A percentile compares a stretch with the other conserved stretches of the same genome.
phyloP scores from a whole-genome alignment of 1,284 basidiomycete genomes.

The Fomes fomentarius region DNA sequence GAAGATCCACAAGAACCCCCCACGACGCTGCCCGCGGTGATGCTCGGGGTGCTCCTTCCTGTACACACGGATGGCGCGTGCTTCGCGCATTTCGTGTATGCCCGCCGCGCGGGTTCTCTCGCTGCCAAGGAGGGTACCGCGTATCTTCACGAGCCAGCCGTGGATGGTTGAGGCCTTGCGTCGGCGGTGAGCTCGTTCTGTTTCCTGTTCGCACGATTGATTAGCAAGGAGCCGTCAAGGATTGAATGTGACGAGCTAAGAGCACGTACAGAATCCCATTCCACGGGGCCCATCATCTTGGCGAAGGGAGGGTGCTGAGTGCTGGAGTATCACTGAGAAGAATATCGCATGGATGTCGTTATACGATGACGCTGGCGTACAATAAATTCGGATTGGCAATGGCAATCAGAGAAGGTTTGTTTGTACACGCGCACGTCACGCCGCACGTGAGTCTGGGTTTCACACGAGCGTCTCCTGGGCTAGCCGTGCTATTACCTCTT shows the following conservation, averaged over 20 bases:
- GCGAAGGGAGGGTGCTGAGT: background rate
- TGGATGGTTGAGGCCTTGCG: conserved; percentile 69
- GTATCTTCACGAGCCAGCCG: conserved; percentile 79
- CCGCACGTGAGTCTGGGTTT: conserved; percentile 22
- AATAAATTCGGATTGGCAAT: too few species aligned
- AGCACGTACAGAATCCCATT: conserved; percentile 44
- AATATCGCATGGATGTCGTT: too few species aligned
- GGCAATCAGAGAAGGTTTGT: background rate
- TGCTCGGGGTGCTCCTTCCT: conserved; percentile 24
- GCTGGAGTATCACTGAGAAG: too few species aligned
- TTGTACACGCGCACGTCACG: conserved; percentile 21
- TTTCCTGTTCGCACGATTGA: conserved; percentile 40
- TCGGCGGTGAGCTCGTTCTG: conserved; percentile 38
- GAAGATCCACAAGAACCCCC: conserved; percentile 23
- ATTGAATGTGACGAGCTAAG: conserved; percentile 23
- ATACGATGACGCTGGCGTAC: too few species aligned
- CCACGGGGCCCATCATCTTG: conserved; percentile 33
- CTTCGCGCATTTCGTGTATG: conserved; percentile 40
- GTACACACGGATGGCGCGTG: conserved; percentile 30
- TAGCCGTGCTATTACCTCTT: too few species aligned
- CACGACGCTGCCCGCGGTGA: conserved; percentile 13
- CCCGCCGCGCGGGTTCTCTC: conserved; percentile 60
- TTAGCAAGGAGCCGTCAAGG: too few species aligned
- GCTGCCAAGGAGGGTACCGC: conserved; percentile 70
- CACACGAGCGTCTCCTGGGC: conserved; percentile 2